Evolutionary conservation across 2,329 filamentous ascomycete species (phyloP).

Genomic region (Ophiobolus disseminans): DNA sequence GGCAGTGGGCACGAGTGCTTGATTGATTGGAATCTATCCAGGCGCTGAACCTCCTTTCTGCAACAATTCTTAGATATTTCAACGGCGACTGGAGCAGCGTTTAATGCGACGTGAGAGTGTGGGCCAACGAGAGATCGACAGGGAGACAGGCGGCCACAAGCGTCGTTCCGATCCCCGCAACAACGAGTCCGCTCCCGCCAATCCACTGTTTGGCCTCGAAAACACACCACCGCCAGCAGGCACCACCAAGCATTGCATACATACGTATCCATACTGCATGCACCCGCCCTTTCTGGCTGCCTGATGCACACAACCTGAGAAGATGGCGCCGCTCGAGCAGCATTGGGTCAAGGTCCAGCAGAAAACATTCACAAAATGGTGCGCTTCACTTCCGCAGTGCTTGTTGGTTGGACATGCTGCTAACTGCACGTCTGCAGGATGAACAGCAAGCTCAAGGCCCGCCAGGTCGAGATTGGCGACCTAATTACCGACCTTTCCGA

Average conservation of each 20-base stretch:
- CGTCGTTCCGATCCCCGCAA: constrained; percentile 27
- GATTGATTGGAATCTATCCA: background rate
- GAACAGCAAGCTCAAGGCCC: constrained; percentile 88
- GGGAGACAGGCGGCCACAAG: constrained; percentile 11
- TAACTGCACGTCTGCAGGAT: constrained; percentile 66
- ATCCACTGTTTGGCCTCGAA: constrained; percentile 40
- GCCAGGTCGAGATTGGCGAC: constrained; percentile 82
- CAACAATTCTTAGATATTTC: constrained; percentile 1
- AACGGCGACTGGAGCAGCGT: constrained; percentile 12
- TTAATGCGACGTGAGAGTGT: constrained; percentile 7
- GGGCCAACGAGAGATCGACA: constrained; percentile 19
- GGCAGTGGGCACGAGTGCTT: background rate
- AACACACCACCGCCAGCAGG: constrained; percentile 29
- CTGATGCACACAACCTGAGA: constrained; percentile 38
- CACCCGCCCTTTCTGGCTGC: constrained; percentile 14
- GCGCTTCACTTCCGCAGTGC: constrained; percentile 33
- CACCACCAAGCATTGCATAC: constrained; percentile 25
- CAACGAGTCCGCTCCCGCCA: constrained; percentile 35
- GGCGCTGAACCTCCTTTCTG: constrained; percentile 1
- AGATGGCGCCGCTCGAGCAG: constrained; percentile 62
- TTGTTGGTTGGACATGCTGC: constrained; percentile 22
- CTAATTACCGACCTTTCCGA: constrained; percentile 90
- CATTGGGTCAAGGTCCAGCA: constrained; percentile 83
- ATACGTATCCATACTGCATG: constrained; percentile 34
- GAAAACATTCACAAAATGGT: constrained; percentile 99